Base-by-base conservation (phyloP, 139 green algal genomes). In the Chlorella sp. region DNA sequence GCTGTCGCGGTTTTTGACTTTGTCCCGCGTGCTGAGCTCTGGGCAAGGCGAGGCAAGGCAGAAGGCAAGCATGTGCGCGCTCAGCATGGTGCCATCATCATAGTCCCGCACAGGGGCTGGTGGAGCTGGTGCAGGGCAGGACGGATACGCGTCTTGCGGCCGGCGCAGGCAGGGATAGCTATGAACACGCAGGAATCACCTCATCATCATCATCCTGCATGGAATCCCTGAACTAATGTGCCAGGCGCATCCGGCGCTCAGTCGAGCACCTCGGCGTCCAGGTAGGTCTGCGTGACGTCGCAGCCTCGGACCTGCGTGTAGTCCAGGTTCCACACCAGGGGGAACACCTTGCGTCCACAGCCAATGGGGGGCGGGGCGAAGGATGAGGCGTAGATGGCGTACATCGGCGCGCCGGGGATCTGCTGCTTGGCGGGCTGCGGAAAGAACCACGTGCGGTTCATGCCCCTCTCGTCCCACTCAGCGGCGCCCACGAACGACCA, bases 341-440 rank as follows among this genome's bases (percentile, higher is more conserved):
- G 77, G 66, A 83, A 86, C 36, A 23, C 5, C 10, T 2, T 59
- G 66, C 42, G 31, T 17, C 6, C 26, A 3, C 55, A 33, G 6
- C 14, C 31, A n/a, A n/a, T n/a, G 5, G 33, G 34, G 0, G 73
- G 80, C 69, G 32, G 62, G 49, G 71, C 69, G 61, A 72, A 86
- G 1, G 77, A 80, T 0, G 77, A 74, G 61, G 71, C 74, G 27
- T 80, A 86, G 33, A 86, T 72, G 34, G 76, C 73, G 31, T 82
- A 70, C 62, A 34, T 34, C 55, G 67, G 61, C 61, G 29, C 35
- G 26, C 71, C 69, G 24, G 76, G 74, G 1, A 77, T 6, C 2
- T 73, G 49, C 2, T 27, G 32, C 27, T 76, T 71, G 30, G 75
- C 80, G 22, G 80, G 75, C 5, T 82, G 49, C 5, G 80, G 80